Evolutionary conservation across 805 yeast genomes (phyloP).

Genomic region (Wickerhamomyces mucosus): DNA sequence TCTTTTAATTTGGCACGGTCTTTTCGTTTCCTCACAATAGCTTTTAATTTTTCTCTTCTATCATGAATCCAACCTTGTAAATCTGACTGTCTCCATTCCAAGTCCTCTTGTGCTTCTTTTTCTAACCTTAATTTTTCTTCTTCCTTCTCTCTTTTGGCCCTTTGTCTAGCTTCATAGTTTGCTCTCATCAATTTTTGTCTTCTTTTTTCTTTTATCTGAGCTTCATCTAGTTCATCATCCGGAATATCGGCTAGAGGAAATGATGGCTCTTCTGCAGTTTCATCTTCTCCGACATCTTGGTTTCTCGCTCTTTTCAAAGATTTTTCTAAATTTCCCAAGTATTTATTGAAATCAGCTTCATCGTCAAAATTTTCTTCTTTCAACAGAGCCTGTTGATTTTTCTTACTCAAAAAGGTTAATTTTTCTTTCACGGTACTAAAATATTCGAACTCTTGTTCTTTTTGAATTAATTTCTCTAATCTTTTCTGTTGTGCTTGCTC

Average conservation of each 20-base stretch:
- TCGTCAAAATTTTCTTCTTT: conserved; percentile 73
- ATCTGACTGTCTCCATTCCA: conserved; percentile 68
- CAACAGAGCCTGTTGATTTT: conserved; percentile 44
- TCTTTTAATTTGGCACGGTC: conserved; percentile 63
- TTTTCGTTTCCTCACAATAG: conserved; percentile 49
- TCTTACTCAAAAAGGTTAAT: conserved; percentile 39
- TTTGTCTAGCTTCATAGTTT: conserved; percentile 78
- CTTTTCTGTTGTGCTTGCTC: conserved; percentile 87
- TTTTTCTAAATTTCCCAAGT: conserved; percentile 53
- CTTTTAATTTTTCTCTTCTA: conserved; percentile 52
- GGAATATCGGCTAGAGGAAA: conserved; percentile 75
- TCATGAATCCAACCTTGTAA: conserved; percentile 70
- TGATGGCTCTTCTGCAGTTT: conserved; percentile 35
- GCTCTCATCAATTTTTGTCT: conserved; percentile 77
- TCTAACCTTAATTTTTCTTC: conserved; percentile 50
- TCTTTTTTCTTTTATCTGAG: conserved; percentile 78
- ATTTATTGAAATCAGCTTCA: conserved; percentile 60
- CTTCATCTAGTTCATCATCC: conserved; percentile 74
- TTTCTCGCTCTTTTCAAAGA: conserved; percentile 59
- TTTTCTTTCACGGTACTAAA: conserved; percentile 49
- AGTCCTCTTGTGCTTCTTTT: conserved; percentile 56
- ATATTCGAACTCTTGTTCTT: conserved; percentile 72
- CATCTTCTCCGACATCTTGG: conserved; percentile 53
- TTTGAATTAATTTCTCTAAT: conserved; percentile 67
- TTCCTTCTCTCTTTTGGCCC: conserved; percentile 72